Evolutionary conservation across 768 basidiomycete genomes (phyloP), one percentile per base, ranked within the genome.

Genomic region (Auriscalpium vulgare): DNA sequence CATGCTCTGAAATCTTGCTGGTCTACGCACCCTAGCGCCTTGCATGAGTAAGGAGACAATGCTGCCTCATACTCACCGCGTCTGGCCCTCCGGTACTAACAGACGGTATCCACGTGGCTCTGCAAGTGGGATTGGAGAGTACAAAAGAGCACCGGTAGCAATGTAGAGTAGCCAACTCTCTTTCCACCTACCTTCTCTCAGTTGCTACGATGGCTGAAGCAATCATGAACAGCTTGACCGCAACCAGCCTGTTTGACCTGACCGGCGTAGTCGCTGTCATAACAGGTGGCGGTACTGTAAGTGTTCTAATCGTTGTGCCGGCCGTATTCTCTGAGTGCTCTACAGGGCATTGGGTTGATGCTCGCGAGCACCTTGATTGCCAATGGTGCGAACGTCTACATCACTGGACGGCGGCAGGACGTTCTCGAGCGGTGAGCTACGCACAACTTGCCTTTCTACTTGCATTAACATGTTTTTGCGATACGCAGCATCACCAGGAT

Each of bases 331-430:
- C 40, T 43, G 40, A 43, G 1, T 17, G 40, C 40, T 43, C 40
- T 3, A 19, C 55, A 74, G 75, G 78, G 78, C 0, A 77, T 78
- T 21, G 78, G 77, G 1, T 63, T 78, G 45, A 79, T 79, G 78
- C 77, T 79, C 34, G 72, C 69, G 53, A 71, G 72, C 8, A 76
- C 77, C 0, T 64, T 79, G 1, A 59, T 77, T 10, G 74, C 76
- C 3, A 79, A 79, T 56, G 75, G 76, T 10, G 78, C 78, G 1
- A 74, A 68, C 0, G 78, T 79, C 1, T 78, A 78, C 54, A 75
- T 78, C 43, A 72, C 78, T 34, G 78, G 76, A 0, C 74, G 72
- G 1, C 68, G 66, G 10, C 74, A 76, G 56, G 67, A 56, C 7
- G 72, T 72, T 19, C 67, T 78, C 11, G 73, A 77, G 53, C 67